Evolutionary conservation across 805 yeast species (phyloP).

Genomic region (Suhomyces sp.): DNA sequence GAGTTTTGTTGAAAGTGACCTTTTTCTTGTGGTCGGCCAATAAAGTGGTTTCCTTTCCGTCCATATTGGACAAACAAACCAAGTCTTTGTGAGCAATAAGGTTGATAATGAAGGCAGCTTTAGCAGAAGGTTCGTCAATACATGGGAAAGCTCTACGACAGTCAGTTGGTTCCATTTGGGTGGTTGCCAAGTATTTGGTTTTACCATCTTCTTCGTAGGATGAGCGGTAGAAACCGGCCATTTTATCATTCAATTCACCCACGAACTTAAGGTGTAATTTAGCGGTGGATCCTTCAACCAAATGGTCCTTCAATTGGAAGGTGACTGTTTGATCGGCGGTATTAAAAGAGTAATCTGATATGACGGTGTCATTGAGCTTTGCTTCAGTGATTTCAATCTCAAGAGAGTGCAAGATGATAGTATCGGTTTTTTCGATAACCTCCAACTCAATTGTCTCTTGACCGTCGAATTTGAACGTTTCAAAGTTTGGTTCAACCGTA

Average conservation of each 20-base stretch:
- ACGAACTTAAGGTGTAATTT: conserved; percentile 50
- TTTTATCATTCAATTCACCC: conserved; percentile 68
- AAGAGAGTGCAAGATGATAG: conserved; percentile 55
- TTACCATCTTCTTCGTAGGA: conserved; percentile 60
- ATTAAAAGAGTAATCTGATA: conserved; percentile 24
- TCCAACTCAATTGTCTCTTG: conserved; percentile 50
- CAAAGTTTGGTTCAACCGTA: conserved; percentile 44
- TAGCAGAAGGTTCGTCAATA: conserved; percentile 79
- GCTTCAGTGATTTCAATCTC: conserved; percentile 64
- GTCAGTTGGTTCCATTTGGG: conserved; percentile 86
- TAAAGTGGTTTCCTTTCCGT: conserved; percentile 47
- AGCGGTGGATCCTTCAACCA: conserved; percentile 38
- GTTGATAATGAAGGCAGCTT: conserved; percentile 67
- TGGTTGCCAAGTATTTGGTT: conserved; percentile 71
- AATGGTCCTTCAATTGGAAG: conserved; percentile 36
- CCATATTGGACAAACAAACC: conserved; percentile 70
- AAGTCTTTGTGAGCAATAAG: conserved; percentile 54
- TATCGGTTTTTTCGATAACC: conserved; percentile 46
- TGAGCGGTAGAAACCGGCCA: conserved; percentile 82
- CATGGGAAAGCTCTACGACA: conserved; percentile 87
- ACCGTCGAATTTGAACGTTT: conserved; percentile 59
- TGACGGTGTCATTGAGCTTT: conserved; percentile 27
- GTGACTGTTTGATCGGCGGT: conserved; percentile 40
- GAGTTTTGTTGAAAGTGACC: conserved; percentile 70
- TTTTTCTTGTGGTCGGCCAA: conserved; percentile 47